Evolutionary conservation across 768 basidiomycete genomes (phyloP), one percentile per base, ranked within the genome.

Genomic region (Melanogaster broomeanus): DNA sequence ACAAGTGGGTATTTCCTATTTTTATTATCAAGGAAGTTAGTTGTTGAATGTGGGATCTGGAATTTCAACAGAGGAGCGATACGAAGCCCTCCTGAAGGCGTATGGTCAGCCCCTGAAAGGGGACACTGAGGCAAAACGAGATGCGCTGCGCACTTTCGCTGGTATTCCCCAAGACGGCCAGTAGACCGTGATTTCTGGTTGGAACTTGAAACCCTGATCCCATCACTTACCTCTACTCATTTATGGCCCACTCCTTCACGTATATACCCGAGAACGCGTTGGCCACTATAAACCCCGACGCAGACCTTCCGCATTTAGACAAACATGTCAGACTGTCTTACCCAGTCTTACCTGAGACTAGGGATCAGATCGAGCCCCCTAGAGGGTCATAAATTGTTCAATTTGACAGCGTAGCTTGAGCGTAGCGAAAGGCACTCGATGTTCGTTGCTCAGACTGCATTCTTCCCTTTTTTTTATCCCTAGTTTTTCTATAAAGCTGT

Each of bases 41-140:
- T 22, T 42, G 48, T 27, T 42, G 39, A 49, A 12, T n/a, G 7
- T 25, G 16, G 6, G 25, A 24, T 13, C 15, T n/a, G 31, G 27
- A 2, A 35, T 42, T 0, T 28, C 12, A 5, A 13, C 57, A 75
- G 74, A 74, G 69, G 75, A 76, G 38, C 71, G 75, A 1, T 76
- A 76, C 57, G 74, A 76, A 33, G 55, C 31, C 8, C 21, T 76
- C 18, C 51, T 76, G 12, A 71, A 72, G 39, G 60, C 60, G 2
- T 75, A 74, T 50, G 64, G 59, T 35, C 55, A 59, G 3, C 65
- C 74, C 0, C 21, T 70, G 31, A 69, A 67, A 33, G 75, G 75
- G 27, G 75, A 76, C 45, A 76, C 73, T 5, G 61, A 56, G 0
- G 72, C 72, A 6, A 76, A 74, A 52, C 59, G 72, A 13, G 71